Percentiles rank a stretch among this genome's conserved stretches.
phyloP scores from a whole-genome alignment of 768 basidiomycete species.

The Mycena olivaceomarginata region DNA sequence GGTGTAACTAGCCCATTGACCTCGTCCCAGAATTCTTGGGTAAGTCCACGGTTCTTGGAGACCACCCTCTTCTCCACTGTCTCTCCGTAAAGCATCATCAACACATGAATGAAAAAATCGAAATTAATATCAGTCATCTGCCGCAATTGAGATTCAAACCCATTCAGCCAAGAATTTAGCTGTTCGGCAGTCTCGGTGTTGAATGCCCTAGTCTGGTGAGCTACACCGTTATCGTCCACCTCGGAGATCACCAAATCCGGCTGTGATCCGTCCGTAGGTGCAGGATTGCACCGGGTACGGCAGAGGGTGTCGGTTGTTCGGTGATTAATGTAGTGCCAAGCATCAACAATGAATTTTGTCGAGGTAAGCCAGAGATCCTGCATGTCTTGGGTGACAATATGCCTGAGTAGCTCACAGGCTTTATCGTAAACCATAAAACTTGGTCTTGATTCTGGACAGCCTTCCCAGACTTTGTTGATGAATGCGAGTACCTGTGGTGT shows the following conservation, averaged over 20 bases:
- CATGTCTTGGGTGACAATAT: slow-evolving; percentile 21
- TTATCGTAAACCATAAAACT: slow-evolving; percentile 42
- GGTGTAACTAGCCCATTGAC: no score
- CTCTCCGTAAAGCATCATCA: no score
- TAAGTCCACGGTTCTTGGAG: no score
- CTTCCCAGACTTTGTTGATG: slow-evolving; percentile 30
- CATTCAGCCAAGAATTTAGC: slow-evolving; percentile 13
- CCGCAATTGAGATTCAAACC: slow-evolving; percentile 9
- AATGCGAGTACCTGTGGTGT: slow-evolving; percentile 35
- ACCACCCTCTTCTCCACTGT: no score
- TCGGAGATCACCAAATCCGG: slow-evolving; percentile 38
- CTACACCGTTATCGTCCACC: slow-evolving; percentile 19
- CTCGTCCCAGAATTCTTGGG: no score
- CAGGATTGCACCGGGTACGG: slow-evolving; percentile 34
- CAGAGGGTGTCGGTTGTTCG: slow-evolving; percentile 34
- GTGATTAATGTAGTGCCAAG: slow-evolving; percentile 37
- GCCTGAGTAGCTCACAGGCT: slow-evolving; percentile 34
- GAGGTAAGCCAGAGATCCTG: slow-evolving; percentile 29
- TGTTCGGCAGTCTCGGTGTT: slow-evolving; percentile 41
- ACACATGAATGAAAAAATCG: no score
- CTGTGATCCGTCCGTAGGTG: slow-evolving; percentile 41
- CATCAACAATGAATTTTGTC: slow-evolving; percentile 44
- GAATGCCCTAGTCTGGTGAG: slow-evolving; percentile 39
- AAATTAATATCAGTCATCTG: not conserved
- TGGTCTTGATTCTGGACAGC: slow-evolving; percentile 5